These are phyloP conservation scores for Phytopythium litorale DNA, from an alignment of 352 stramenopile species.

Conservation along the genomic window DNA sequence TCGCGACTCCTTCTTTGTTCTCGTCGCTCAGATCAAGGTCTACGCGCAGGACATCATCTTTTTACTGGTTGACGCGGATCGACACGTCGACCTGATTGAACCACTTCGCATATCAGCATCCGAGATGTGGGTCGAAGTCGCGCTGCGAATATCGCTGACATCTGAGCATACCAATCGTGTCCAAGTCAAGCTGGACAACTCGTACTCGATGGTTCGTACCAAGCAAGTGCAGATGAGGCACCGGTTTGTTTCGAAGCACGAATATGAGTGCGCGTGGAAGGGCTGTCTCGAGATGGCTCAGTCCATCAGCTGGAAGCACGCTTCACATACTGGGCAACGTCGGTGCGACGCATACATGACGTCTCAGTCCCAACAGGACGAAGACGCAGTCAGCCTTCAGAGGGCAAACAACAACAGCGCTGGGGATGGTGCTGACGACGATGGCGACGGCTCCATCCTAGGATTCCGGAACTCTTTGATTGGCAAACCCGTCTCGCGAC, in stretches of 20 bases:
- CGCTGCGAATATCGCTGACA: slow-evolving; percentile 19
- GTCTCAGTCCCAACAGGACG: slow-evolving; percentile 35
- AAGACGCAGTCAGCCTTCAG: slow-evolving; percentile 43
- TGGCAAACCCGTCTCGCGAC: slow-evolving; percentile 59
- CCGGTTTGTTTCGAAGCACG: slow-evolving; percentile 7
- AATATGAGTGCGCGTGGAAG: slow-evolving; percentile 49
- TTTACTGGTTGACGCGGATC: slow-evolving; percentile 16
- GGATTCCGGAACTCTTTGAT: slow-evolving; percentile 53
- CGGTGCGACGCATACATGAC: slow-evolving; percentile 42
- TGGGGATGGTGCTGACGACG: slow-evolving; percentile 19
- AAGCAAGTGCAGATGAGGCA: slow-evolving; percentile 55
- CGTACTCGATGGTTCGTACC: slow-evolving; percentile 54
- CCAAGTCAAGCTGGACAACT: slow-evolving; percentile 60
- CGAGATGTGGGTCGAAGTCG: slow-evolving; percentile 50
- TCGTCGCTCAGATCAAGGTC: slow-evolving; percentile 30
- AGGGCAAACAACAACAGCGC: slow-evolving; percentile 24
- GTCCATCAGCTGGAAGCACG: slow-evolving; percentile 71
- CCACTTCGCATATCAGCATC: slow-evolving; percentile 35
- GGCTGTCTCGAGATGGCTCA: slow-evolving; percentile 61
- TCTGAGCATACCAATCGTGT: not conserved
- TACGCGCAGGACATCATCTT: slow-evolving; percentile 40
- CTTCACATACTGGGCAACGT: slow-evolving; percentile 27
- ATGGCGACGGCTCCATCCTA: slow-evolving; percentile 23
- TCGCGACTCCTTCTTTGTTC: not conserved
- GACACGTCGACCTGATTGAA: slow-evolving; percentile 29